phyloP scores from a whole-genome alignment of 305 asterid species.

The Ajuga reptans region DNA sequence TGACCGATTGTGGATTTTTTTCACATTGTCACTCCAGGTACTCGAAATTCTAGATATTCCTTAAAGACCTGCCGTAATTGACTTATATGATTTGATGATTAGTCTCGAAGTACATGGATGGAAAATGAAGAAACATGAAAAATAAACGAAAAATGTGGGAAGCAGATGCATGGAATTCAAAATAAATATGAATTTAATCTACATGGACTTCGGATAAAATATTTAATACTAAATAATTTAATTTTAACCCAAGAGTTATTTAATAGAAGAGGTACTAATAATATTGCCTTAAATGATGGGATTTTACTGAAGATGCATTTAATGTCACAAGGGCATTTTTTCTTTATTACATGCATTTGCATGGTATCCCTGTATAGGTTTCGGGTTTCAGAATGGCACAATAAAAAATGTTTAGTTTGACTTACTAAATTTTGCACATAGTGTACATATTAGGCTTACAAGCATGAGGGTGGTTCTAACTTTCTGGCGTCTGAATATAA shows the following conservation, averaged over 20 bases:
- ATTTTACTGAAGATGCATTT: not conserved
- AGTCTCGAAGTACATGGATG: slow-evolving; percentile 7
- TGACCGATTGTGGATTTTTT: slow-evolving; percentile 94
- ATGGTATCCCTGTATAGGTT: too few relatives aligned
- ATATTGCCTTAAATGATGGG: not conserved
- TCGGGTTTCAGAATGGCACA: too few relatives aligned
- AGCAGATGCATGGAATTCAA: slow-evolving; percentile 2
- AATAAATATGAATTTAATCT: not conserved
- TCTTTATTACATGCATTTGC: too few relatives aligned
- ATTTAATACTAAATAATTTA: not conserved
- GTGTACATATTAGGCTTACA: too few relatives aligned
- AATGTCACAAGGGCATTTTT: too few relatives aligned
- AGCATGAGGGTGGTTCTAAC: too few relatives aligned
- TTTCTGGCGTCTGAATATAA: too few relatives aligned
- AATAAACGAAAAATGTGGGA: slow-evolving; percentile 6
- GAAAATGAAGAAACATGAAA: not conserved
- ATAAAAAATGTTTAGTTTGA: too few relatives aligned
- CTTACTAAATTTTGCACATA: too few relatives aligned
- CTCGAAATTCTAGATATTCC: slow-evolving; percentile 10
- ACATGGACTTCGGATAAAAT: not conserved
- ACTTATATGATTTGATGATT: not conserved
- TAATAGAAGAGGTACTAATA: not conserved
- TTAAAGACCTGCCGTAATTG: not conserved
- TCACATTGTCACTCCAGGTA: slow-evolving; percentile 91
- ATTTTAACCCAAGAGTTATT: not conserved